Base-by-base conservation (phyloP, 2,329 filamentous ascomycete species). In the Cercospora berteroae region DNA sequence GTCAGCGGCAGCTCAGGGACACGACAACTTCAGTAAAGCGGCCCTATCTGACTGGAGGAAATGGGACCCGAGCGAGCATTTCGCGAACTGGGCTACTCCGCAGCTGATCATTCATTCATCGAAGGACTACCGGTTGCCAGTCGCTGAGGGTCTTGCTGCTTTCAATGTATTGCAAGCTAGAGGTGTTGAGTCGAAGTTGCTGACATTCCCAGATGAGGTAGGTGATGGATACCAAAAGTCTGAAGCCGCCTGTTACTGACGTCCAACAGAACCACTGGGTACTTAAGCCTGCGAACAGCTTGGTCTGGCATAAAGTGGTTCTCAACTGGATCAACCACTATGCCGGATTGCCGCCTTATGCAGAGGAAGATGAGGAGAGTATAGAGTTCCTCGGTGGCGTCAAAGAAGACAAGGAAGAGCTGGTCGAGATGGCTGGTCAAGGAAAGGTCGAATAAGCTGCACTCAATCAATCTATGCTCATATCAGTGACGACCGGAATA, bases 91-190 rank as follows among this genome's bases (percentile, higher is more conserved):
- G 94, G 82, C 86, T 1, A 97, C 94, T 0, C 95, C 95, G 0
- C 90, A 95, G 79, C 83, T 99, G 69, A 89, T 96, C 68, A 93
- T 98, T 64, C 94, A 98, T 79, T 94, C 89, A 75, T 92, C 95
- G 74, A 84, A 95, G 33, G 94, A 98, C 79, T 98, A 97, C 77
- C 87, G 94, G 18, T 82, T 97, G 27, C 90, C 93, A 0, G 89
- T 98, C 63, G 88, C 90, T 0, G 94, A 97, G 79, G 94, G 93
- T 0, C 79, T 97, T 63, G 87, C 91, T 2, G 90, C 92, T 62
- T 97, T 96, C 81, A 96, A 96, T 71, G 89, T 93, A 7, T 82
- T 97, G 31, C 93, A 97, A 80, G 86, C 88, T 25, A 86, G 86
- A 62, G 88, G 88, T 0, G 85, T 96, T 1, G 89, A 91, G 20